These are phyloP conservation scores for Areca catechu DNA, from an alignment of 176 grass and related monocot genomes.

Conservation along the genomic window DNA sequence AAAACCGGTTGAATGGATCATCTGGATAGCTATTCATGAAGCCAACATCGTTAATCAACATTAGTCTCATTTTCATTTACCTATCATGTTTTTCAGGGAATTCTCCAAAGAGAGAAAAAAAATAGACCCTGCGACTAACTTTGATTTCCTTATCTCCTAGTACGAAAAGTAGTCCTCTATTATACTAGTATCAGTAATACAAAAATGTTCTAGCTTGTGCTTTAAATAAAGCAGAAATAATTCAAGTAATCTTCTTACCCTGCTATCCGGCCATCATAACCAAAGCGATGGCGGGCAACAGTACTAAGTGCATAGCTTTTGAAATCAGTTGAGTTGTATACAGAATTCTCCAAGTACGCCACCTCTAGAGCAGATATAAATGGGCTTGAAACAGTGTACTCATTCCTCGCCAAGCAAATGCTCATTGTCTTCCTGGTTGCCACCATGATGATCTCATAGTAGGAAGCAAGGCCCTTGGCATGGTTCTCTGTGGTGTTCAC, in stretches of 20 bases:
- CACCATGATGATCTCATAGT: conserved; percentile 56
- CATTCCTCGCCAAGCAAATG: conserved; percentile 59
- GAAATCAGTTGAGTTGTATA: conserved; percentile 68
- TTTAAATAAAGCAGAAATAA: too few relatives aligned
- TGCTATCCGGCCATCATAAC: conserved; percentile 17
- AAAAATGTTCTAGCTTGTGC: too few relatives aligned
- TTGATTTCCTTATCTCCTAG: too few relatives aligned
- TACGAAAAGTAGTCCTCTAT: too few relatives aligned
- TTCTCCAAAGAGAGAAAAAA: too few relatives aligned
- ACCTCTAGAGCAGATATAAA: conserved; percentile 93
- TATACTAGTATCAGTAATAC: too few relatives aligned
- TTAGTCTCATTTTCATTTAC: too few relatives aligned
- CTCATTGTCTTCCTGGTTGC: conserved; percentile 36
- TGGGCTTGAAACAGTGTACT: conserved; percentile 43
- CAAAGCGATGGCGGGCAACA: conserved; percentile 69
- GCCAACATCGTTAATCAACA: conserved; percentile 3
- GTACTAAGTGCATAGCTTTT: conserved; percentile 43
- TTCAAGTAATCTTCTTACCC: conserved; percentile 27
- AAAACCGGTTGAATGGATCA: conserved; percentile 70
- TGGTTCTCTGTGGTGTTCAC: conserved; percentile 50
- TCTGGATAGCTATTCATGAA: conserved; percentile 44
- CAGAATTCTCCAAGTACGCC: conserved; percentile 39
- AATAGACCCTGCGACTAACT: too few relatives aligned
- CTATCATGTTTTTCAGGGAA: too few relatives aligned
- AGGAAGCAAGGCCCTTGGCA: conserved; percentile 43